These are phyloP conservation scores for Kuraishia hungarica DNA, from an alignment of 805 yeast species.

Conservation along the genomic window DNA sequence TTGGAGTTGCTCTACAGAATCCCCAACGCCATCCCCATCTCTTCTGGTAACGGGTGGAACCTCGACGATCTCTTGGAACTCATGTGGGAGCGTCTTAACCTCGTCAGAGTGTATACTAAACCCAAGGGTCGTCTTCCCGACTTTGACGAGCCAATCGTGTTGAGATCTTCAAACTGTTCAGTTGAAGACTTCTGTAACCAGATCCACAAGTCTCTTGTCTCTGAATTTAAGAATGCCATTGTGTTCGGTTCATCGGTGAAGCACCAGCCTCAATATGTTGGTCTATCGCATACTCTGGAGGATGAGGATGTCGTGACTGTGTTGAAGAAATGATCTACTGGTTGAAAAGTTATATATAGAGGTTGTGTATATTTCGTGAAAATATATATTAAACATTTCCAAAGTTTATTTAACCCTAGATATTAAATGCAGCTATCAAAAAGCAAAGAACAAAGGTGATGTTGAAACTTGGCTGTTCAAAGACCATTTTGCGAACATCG, in stretches of 20 bases:
- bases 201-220: conserved; percentile 90
- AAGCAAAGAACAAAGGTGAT: conserved; percentile 45
- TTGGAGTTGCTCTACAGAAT: conserved; percentile 83
- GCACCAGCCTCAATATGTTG: conserved; percentile 97
- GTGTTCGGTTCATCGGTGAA: conserved; percentile 93
- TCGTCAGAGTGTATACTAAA: conserved; percentile 94
- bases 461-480: conserved; percentile 57
- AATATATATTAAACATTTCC: not conserved
- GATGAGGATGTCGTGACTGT: conserved; percentile 98
- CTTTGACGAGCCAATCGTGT: conserved; percentile 89
- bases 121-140: conserved; percentile 95
- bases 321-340: conserved; percentile 48
- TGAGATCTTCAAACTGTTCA: conserved; percentile 71
- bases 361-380: not conserved
- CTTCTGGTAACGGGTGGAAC: conserved; percentile 96
- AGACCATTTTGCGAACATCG: conserved; percentile 40
- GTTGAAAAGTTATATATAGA: not conserved
- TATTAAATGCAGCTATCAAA: conserved; percentile 51
- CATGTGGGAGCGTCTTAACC: conserved; percentile 90
- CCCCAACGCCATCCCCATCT: conserved; percentile 95
- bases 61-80: conserved; percentile 86
- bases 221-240: conserved; percentile 86
- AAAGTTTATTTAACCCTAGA: conserved; percentile 7
- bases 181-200: conserved; percentile 96
- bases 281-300: conserved; percentile 70